Base-by-base conservation (phyloP, 306 rosid species). In the Citrullus amarus region DNA sequence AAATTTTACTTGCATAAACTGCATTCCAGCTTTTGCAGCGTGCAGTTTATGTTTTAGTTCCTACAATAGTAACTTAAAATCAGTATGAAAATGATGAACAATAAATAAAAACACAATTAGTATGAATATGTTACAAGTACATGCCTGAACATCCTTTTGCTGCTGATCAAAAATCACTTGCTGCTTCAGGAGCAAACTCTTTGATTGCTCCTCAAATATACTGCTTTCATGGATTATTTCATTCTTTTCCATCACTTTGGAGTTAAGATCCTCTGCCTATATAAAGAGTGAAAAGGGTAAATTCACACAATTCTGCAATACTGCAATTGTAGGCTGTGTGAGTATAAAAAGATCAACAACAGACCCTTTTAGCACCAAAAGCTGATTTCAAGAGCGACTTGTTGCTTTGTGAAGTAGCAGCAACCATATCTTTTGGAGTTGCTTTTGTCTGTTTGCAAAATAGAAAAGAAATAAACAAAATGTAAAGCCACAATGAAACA, bases 1-100 rank as follows among this genome's bases (percentile, higher is more conserved):
- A 83, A 94, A 92, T 84, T 94, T 90, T 86, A 82, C 86, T 85
- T 92, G 91, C 91, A 94, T 86, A 84, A 88, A 92, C 83, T 90
- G 89, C 88, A 94, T 90, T 56, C 97, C 95, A 55, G 90, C 90
- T 89, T 92, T 92, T 75, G 93, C 86, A 68, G 84, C 81, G 75
- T 92, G 88, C 80, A 94, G 82, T 58, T 86, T 87, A 83, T 86
- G 87, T 88, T 90, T 94, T 79, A 94, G 81, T 76, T 85, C 97
- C 98, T 94, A 71, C 36, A 79, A 58, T 76, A 79, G 55, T 79
- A 81, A 36, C 20, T 48, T 5, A 80, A 51, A 67, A 72, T 30
- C 41, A 58, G 65, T 58, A 73, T 65, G 41, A 82, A 71, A 82
- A 69, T 51, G 74, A 34, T 43, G 76, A 67, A 34, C 15, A 58